A percentile compares a stretch with the other conserved stretches of the same genome.
phyloP scores from a whole-genome alignment of 202 grass and related monocot species.

The Digitaria exilis region DNA sequence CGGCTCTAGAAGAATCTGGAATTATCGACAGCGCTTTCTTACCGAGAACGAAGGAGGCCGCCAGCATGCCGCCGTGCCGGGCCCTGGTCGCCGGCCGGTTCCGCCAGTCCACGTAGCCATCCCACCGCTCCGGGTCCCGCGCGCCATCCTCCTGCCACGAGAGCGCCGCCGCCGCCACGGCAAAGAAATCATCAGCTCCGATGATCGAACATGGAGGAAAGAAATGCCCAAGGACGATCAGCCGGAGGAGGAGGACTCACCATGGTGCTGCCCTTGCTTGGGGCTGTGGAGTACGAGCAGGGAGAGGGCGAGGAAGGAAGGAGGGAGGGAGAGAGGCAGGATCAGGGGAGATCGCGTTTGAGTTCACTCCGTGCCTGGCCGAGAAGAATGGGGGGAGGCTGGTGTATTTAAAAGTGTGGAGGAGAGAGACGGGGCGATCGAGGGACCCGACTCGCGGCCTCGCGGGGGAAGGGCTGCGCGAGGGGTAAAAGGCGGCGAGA shows the following conservation, averaged over 20 bases:
- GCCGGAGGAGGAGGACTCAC: constrained; percentile 30
- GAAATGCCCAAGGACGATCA: background rate
- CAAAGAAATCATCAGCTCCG: background rate
- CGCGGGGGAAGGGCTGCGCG: no score
- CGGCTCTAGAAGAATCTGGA: constrained; percentile 18
- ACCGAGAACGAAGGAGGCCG: constrained; percentile 87
- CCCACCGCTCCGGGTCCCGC: constrained; percentile 58
- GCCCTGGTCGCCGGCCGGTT: constrained; percentile 65
- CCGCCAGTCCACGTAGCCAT: constrained; percentile 89
- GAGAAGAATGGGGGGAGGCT: background rate
- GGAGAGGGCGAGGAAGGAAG: background rate
- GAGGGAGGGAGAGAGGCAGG: no score
- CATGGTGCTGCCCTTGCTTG: constrained; percentile 29
- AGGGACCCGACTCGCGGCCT: no score
- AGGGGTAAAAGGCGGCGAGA: background rate
- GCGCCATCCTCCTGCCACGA: constrained; percentile 49
- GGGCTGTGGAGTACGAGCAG: background rate
- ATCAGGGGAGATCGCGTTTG: background rate
- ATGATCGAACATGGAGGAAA: no score
- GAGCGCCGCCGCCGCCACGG: no score
- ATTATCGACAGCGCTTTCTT: background rate
- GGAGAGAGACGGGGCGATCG: background rate
- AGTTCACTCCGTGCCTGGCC: background rate
- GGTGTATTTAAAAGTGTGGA: constrained; percentile 49
- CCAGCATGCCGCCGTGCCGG: constrained; percentile 86